phyloP scores from a whole-genome alignment of 306 rosid genomes.

The Vigna trinervia region DNA sequence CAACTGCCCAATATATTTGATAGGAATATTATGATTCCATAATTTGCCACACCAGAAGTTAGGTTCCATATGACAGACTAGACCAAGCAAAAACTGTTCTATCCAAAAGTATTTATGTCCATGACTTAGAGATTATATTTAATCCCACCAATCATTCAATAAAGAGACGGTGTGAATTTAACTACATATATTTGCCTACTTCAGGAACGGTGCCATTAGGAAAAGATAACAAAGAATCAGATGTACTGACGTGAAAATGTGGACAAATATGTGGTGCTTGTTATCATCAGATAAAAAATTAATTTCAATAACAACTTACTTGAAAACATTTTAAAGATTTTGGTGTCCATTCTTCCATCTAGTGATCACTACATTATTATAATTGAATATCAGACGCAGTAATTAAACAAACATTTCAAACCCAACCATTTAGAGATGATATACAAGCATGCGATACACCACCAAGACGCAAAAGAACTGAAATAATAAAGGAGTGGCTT shows the following conservation, averaged over 20 bases:
- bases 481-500: not conserved
- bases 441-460: not conserved
- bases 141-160: conserved; percentile 16
- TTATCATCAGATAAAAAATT: conserved; percentile 9
- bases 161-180: not conserved
- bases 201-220: conserved; percentile 21
- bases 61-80: not conserved
- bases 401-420: conserved; percentile 20
- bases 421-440: not conserved
- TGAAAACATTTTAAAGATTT: conserved; percentile 12
- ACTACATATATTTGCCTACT: not conserved
- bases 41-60: not conserved
- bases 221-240: not conserved
- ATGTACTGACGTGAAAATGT: conserved; percentile 5
- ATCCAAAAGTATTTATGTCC: conserved; percentile 3
- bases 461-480: conserved; percentile 7
- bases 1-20: conserved; percentile 21
- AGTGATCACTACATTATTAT: conserved; percentile 19
- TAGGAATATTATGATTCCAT: conserved; percentile 7
- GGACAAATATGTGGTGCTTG: not conserved
- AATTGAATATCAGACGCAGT: conserved; percentile 1
- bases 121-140: not conserved
- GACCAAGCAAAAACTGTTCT: not conserved
- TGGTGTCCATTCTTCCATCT: conserved; percentile 14
- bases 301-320: conserved; percentile 1